Conservation (phyloP, 345 rosid species). For the Populus deltoides region DNA sequence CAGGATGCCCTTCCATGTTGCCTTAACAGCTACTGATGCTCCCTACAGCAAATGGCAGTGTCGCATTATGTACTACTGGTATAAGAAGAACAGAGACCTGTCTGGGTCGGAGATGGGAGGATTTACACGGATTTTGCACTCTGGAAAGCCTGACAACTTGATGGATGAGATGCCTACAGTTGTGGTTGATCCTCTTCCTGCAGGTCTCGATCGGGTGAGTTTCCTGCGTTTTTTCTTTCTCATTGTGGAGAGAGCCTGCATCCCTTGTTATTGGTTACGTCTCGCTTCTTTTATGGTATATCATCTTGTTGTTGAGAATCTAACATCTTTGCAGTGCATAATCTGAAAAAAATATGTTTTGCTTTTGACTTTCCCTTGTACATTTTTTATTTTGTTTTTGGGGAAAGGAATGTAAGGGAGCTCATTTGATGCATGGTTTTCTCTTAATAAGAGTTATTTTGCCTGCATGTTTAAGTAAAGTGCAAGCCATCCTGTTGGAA, state of each 20-base stretch:
- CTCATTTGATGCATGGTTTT: neutral
- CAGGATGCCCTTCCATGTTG: constrained; percentile 59
- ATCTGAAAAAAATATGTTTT: neutral
- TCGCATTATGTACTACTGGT: constrained; percentile 97
- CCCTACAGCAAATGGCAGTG: constrained; percentile 91
- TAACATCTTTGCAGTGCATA: neutral
- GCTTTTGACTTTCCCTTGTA: neutral
- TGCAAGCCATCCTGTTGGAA: neutral
- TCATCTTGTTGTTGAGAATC: neutral
- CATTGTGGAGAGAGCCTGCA: neutral
- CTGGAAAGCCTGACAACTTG: constrained; percentile 79
- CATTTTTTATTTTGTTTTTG: neutral
- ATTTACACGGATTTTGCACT: constrained; percentile 87
- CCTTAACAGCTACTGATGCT: constrained; percentile 85
- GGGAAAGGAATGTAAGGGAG: neutral
- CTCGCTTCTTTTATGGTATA: neutral
- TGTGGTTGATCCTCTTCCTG: constrained; percentile 90
- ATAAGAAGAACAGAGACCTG: constrained; percentile 62
- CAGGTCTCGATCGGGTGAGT: constrained; percentile 74
- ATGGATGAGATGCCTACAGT: constrained; percentile 91
- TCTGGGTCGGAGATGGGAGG: constrained; percentile 93
- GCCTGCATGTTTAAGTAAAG: neutral
- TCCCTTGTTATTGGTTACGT: neutral
- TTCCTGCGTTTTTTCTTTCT: neutral
- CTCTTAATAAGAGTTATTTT: neutral